Conservation (phyloP, 1,284 basidiomycete species). For the Pascua sp. region DNA sequence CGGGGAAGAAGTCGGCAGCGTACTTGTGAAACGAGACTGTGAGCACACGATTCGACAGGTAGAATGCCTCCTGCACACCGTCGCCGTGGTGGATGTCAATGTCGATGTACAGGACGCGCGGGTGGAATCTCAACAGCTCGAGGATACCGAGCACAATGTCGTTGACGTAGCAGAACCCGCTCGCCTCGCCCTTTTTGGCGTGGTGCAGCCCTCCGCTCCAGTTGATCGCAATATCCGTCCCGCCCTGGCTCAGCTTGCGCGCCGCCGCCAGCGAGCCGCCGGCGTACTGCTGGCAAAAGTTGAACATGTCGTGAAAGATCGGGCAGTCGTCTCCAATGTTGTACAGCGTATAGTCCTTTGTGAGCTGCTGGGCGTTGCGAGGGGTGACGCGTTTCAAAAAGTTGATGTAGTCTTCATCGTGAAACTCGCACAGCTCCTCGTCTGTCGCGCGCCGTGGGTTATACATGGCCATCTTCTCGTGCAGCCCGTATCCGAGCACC, state of each 20-base stretch:
- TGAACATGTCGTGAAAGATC: slow-evolving; percentile 85
- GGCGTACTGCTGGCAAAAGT: slow-evolving; percentile 87
- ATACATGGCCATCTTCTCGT: slow-evolving; percentile 93
- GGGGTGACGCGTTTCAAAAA: slow-evolving; percentile 68
- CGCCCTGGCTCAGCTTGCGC: slow-evolving; percentile 74
- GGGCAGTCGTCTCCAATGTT: slow-evolving; percentile 94
- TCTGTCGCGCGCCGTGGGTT: slow-evolving; percentile 83
- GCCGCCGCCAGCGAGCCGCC: slow-evolving; percentile 88
- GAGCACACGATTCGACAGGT: slow-evolving; percentile 94
- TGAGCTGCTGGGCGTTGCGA: slow-evolving; percentile 53
- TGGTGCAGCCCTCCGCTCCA: slow-evolving; percentile 97
- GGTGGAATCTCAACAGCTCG: slow-evolving; percentile 82
- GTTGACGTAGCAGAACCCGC: slow-evolving; percentile 94
- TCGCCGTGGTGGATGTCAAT: slow-evolving; percentile 98
- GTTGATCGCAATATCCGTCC: slow-evolving; percentile 94
- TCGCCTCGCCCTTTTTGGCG: slow-evolving; percentile 91
- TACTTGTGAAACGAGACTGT: slow-evolving; percentile 99
- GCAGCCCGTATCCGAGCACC: slow-evolving; percentile 92
- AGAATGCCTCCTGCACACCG: slow-evolving; percentile 96
- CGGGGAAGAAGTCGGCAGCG: slow-evolving; percentile 96
- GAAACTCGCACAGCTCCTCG: slow-evolving; percentile 85
- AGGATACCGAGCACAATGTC: slow-evolving; percentile 91
- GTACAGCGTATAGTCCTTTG: slow-evolving; percentile 70
- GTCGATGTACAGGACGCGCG: slow-evolving; percentile 91
- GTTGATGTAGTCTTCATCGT: slow-evolving; percentile 89